Evolutionary conservation across 2,329 filamentous ascomycete species (phyloP).

Genomic region (Diplodia corticola): DNA sequence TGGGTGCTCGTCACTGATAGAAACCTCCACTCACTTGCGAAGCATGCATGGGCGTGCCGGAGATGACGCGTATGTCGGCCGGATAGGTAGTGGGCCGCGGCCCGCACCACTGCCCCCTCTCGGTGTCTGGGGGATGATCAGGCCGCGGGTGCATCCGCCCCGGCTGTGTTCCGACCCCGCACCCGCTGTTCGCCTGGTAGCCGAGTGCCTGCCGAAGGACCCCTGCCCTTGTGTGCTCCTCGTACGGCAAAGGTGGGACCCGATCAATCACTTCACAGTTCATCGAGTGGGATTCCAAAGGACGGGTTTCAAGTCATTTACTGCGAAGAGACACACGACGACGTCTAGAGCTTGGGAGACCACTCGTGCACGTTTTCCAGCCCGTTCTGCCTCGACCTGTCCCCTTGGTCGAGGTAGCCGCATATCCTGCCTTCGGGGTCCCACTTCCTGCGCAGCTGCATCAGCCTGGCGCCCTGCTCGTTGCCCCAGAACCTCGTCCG

Average conservation of each 20-base stretch:
- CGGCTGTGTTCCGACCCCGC: not conserved
- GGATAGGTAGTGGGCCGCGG: conserved; percentile 18
- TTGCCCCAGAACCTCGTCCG: conserved; percentile 52
- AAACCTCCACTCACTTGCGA: not conserved
- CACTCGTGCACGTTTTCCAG: conserved; percentile 31
- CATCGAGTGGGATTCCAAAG: not conserved
- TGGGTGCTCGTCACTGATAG: not conserved
- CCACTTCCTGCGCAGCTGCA: conserved; percentile 47
- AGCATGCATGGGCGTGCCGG: not conserved
- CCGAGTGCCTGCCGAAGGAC: not conserved
- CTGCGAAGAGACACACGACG: not conserved
- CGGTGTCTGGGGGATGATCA: not conserved
- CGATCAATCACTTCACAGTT: not conserved
- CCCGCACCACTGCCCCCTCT: not conserved
- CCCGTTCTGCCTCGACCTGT: conserved; percentile 45
- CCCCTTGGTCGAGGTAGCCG: conserved; percentile 51
- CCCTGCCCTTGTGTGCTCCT: not conserved
- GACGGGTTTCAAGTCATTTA: not conserved
- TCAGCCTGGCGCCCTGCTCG: conserved; percentile 44
- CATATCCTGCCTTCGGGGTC: conserved; percentile 46
- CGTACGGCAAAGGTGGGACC: not conserved
- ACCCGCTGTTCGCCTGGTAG: not conserved
- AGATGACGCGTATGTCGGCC: not conserved
- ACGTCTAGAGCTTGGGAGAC: conserved; percentile 9
- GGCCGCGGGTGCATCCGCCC: not conserved